phyloP scores from a whole-genome alignment of 768 basidiomycete species.

The Suillus hirtellus region DNA sequence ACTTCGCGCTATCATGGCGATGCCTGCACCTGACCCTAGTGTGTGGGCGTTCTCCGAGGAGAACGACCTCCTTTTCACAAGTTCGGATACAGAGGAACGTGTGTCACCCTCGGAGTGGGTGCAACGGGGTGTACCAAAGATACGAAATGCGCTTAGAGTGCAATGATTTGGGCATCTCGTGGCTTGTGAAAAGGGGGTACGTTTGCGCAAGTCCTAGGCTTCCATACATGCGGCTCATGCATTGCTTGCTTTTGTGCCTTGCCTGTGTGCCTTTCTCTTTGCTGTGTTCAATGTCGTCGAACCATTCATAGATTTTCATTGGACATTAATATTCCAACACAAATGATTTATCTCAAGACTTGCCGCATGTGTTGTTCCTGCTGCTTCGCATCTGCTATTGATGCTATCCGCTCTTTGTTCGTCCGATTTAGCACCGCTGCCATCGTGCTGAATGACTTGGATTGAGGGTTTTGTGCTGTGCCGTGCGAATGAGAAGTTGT shows the following conservation, averaged over 20 bases:
- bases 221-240: not conserved
- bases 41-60: slow-evolving; percentile 61
- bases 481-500: slow-evolving; percentile 3
- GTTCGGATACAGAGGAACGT: slow-evolving; percentile 26
- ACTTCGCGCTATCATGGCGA: slow-evolving; percentile 60
- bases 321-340: not conserved
- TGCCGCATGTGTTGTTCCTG: not conserved
- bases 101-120: slow-evolving; percentile 60
- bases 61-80: slow-evolving; percentile 57
- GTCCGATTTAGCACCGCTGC: not conserved
- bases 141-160: slow-evolving; percentile 36
- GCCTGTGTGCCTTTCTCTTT: not conserved
- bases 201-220: not conserved
- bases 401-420: not conserved
- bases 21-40: slow-evolving; percentile 56
- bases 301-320: not conserved
- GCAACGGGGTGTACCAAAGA: slow-evolving; percentile 43
- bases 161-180: not conserved
- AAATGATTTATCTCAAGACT: not conserved
- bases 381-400: not conserved
- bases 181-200: not conserved
- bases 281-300: not conserved
- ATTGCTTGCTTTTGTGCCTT: not conserved
- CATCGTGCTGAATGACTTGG: not conserved
- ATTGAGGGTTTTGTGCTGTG: not conserved